phyloP scores from a whole-genome alignment of 2,329 filamentous ascomycete genomes.

The Aspergillus thermomutatus region DNA sequence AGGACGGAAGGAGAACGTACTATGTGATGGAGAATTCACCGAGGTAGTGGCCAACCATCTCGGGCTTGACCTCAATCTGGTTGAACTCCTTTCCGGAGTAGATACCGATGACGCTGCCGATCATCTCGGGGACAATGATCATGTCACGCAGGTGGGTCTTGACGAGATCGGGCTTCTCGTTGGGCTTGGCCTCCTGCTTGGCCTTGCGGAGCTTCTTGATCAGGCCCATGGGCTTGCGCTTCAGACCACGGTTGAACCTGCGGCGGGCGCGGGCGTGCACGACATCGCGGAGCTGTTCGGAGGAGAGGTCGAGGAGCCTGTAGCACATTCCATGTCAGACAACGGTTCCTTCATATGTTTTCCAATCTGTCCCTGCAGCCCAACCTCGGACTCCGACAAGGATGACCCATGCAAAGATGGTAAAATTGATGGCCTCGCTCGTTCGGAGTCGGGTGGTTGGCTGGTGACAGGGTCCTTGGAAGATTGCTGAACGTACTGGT shows the following conservation, averaged over 20 bases:
- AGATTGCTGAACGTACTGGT: conserved; percentile 69
- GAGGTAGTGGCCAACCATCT: conserved; percentile 99
- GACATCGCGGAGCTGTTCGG: conserved; percentile 98
- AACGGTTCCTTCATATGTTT: conserved; percentile 20
- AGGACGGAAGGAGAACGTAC: conserved; percentile 56
- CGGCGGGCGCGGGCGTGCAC: conserved; percentile 98
- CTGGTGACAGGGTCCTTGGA: conserved; percentile 4
- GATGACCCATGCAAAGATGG: neutral
- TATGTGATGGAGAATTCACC: conserved; percentile 99
- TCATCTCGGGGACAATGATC: conserved; percentile 99
- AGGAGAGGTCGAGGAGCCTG: conserved; percentile 97
- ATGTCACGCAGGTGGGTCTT: conserved; percentile 99
- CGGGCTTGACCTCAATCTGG: conserved; percentile 99
- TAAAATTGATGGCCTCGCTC: conserved; percentile 9
- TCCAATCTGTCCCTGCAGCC: conserved; percentile 2
- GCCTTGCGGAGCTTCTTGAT: conserved; percentile 99
- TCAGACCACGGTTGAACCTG: conserved; percentile 99
- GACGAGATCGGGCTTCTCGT: conserved; percentile 99
- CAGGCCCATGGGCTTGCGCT: conserved; percentile 99
- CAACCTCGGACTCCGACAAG: conserved; percentile 7
- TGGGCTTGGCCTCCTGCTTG: conserved; percentile 97
- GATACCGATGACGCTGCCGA: conserved; percentile 96
- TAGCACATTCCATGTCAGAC: conserved; percentile 30
- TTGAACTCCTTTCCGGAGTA: conserved; percentile 99
- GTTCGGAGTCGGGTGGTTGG: conserved; percentile 12